Conservation (phyloP, 805 yeast genomes). For the Ogataea pilisensis region DNA sequence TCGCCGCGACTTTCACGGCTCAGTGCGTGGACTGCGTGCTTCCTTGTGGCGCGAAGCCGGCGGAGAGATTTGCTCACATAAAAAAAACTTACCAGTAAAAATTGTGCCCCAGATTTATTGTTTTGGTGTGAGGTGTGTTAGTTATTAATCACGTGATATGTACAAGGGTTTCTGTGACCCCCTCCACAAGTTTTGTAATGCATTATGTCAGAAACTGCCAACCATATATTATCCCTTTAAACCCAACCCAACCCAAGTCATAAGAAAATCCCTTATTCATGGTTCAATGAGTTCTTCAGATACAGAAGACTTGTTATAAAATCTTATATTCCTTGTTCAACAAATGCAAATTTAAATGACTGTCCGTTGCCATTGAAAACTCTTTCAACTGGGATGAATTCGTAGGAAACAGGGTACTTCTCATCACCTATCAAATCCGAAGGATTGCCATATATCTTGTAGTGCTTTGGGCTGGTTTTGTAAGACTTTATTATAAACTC, state of each 20-base stretch:
- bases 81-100: neutral
- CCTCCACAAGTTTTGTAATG: no score
- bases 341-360: conserved; percentile 10
- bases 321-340: conserved; percentile 3
- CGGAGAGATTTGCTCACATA: no score
- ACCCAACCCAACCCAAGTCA: no score
- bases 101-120: no score
- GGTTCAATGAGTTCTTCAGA: no score
- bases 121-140: conserved; percentile 11
- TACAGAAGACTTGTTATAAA: no score
- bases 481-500: conserved; percentile 39
- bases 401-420: conserved; percentile 16
- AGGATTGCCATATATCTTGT: conserved; percentile 22
- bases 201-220: no score
- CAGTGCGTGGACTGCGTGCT: no score
- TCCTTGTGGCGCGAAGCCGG: no score
- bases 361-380: conserved; percentile 10
- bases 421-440: neutral
- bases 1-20: neutral
- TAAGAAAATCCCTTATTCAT: no score
- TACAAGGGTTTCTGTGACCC: neutral
- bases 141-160: conserved; percentile 6
- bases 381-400: conserved; percentile 19
- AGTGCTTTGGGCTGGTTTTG: conserved; percentile 14
- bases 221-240: no score